Conservation (phyloP, 495 filamentous ascomycete species). For the Talaromyces adpressus region DNA sequence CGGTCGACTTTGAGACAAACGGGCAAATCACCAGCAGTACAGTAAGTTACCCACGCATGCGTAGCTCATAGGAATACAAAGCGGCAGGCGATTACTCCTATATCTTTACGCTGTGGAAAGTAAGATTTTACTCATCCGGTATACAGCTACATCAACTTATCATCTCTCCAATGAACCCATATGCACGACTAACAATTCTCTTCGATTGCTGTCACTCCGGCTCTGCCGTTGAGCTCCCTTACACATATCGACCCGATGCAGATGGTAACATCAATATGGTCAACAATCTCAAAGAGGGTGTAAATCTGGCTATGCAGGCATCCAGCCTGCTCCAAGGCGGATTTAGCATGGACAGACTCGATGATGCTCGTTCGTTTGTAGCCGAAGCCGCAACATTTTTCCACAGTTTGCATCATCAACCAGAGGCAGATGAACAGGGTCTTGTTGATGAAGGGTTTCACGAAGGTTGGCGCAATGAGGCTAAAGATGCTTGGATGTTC, state of each 20-base stretch:
- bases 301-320: slow-evolving; percentile 38
- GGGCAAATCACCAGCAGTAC: slow-evolving; percentile 47
- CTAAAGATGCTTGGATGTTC: slow-evolving; percentile 54
- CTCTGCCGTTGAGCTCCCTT: slow-evolving; percentile 52
- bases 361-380: slow-evolving; percentile 46
- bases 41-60: slow-evolving; percentile 53
- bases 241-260: slow-evolving; percentile 47
- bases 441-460: slow-evolving; percentile 44
- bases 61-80: slow-evolving; percentile 58
- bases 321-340: slow-evolving; percentile 44
- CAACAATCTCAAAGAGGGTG: slow-evolving; percentile 46
- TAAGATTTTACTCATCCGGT: neutral
- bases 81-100: neutral
- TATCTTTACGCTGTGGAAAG: neutral
- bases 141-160: slow-evolving; percentile 43
- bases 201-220: slow-evolving; percentile 61
- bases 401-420: slow-evolving; percentile 37
- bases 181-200: slow-evolving; percentile 46
- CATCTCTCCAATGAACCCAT: slow-evolving; percentile 43
- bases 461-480: slow-evolving; percentile 44
- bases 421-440: slow-evolving; percentile 36
- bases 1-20: slow-evolving; percentile 41
- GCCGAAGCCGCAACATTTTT: slow-evolving; percentile 50
- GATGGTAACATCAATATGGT: slow-evolving; percentile 48
- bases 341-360: slow-evolving; percentile 38